These are phyloP conservation scores for Populus pruinosa DNA, from an alignment of 345 rosid species.

Conservation along the genomic window DNA sequence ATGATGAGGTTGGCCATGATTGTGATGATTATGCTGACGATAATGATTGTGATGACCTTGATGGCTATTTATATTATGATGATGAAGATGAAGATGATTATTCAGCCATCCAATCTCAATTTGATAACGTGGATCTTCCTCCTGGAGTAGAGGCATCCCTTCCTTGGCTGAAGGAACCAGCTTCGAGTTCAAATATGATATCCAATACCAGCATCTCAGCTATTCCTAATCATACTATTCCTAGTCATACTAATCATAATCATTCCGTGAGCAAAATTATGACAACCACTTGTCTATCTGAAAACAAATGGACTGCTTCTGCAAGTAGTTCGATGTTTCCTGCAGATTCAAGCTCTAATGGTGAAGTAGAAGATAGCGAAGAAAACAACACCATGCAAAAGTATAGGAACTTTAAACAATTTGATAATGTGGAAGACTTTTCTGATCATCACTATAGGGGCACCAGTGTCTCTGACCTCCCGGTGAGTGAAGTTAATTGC, in stretches of 20 bases:
- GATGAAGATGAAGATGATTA: constrained; percentile 39
- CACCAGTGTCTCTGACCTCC: constrained; percentile 16
- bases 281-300: constrained; percentile 7
- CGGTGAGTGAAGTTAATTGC: constrained; percentile 16
- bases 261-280: constrained; percentile 19
- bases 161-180: constrained; percentile 43
- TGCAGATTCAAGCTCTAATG: constrained; percentile 26
- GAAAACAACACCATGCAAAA: constrained; percentile 17
- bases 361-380: constrained; percentile 18
- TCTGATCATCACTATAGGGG: constrained; percentile 45
- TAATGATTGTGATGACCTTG: constrained; percentile 31
- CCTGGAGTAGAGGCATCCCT: constrained; percentile 49
- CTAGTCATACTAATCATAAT: background rate
- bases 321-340: constrained; percentile 21
- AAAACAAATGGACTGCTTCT: constrained; percentile 17
- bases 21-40: constrained; percentile 11
- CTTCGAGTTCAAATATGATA: constrained; percentile 10
- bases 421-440: constrained; percentile 52
- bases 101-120: constrained; percentile 39
- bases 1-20: constrained; percentile 18
- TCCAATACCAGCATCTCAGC: constrained; percentile 12
- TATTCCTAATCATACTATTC: background rate
- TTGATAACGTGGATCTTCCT: constrained; percentile 55
- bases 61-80: constrained; percentile 29
- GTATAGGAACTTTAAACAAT: constrained; percentile 34